Evolutionary conservation across 2,329 filamentous ascomycete genomes (phyloP).

Genomic region (Conoideocrella luteorostrata): DNA sequence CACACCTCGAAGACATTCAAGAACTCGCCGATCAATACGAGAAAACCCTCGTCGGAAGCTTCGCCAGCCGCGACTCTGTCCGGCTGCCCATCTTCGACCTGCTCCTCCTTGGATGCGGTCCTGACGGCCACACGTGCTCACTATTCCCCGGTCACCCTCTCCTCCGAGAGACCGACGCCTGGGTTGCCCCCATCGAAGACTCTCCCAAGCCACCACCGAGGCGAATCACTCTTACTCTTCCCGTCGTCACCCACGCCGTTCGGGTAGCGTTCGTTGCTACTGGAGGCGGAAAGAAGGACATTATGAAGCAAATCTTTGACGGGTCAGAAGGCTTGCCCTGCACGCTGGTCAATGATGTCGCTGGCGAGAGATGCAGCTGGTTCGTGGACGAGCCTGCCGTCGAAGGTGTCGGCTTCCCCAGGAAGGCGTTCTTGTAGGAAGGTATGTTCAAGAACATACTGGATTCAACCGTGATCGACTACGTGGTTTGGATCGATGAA

Average conservation of each 20-base stretch:
- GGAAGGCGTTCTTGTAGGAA: conserved; percentile 54
- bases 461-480: background rate
- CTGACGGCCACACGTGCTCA: conserved; percentile 95
- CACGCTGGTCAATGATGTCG: conserved; percentile 76
- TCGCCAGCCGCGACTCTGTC: conserved; percentile 89
- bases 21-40: conserved; percentile 94
- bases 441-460: background rate
- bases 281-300: conserved; percentile 80
- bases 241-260: conserved; percentile 80
- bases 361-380: conserved; percentile 86
- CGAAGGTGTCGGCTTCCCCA: conserved; percentile 76
- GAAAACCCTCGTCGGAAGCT: conserved; percentile 74
- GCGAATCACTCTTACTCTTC: conserved; percentile 87
- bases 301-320: conserved; percentile 88
- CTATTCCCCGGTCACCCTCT: conserved; percentile 87
- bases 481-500: background rate
- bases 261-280: conserved; percentile 90
- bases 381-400: conserved; percentile 85
- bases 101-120: conserved; percentile 85
- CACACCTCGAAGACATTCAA: conserved; percentile 67
- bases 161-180: conserved; percentile 78
- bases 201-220: conserved; percentile 89
- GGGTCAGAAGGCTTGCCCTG: conserved; percentile 70
- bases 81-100: conserved; percentile 94
- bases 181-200: conserved; percentile 88